A percentile compares a stretch with the other conserved stretches of the same genome.
phyloP scores from a whole-genome alignment of 805 yeast species.

The Ogataea methylovora region DNA sequence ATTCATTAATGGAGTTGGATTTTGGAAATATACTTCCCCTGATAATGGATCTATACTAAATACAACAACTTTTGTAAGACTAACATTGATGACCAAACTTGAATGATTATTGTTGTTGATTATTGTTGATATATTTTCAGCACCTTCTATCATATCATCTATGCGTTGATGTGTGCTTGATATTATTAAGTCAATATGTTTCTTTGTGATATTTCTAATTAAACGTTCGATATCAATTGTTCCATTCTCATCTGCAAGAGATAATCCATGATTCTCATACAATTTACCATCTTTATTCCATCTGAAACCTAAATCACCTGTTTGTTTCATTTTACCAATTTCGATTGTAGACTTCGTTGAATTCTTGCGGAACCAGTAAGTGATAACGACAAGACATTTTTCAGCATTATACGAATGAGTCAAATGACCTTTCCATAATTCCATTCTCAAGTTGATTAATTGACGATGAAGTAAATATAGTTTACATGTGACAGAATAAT shows the following conservation, averaged over 20 bases:
- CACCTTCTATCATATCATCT: slow-evolving; percentile 18
- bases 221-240: slow-evolving; percentile 29
- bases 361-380: slow-evolving; percentile 57
- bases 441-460: slow-evolving; percentile 40
- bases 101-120: slow-evolving; percentile 11
- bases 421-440: slow-evolving; percentile 53
- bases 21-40: slow-evolving; percentile 38
- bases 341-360: slow-evolving; percentile 49
- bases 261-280: slow-evolving; percentile 13
- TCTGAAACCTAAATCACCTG: slow-evolving; percentile 41
- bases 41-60: slow-evolving; percentile 26
- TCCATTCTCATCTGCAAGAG: slow-evolving; percentile 24
- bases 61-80: slow-evolving; percentile 20
- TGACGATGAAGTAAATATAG: slow-evolving; percentile 54
- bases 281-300: slow-evolving; percentile 55
- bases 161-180: slow-evolving; percentile 23
- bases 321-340: slow-evolving; percentile 43
- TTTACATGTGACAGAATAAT: slow-evolving; percentile 57
- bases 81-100: slow-evolving; percentile 20
- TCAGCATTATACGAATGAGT: slow-evolving; percentile 52
- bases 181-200: slow-evolving; percentile 32
- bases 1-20: slow-evolving; percentile 33
- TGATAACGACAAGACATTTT: slow-evolving; percentile 43
- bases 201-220: slow-evolving; percentile 29
- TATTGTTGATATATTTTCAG: slow-evolving; percentile 22